These are phyloP conservation scores for Thoreauomyces humboldtii DNA, from an alignment of 192 early-diverging fungal genomes.

Conservation along the genomic window DNA sequence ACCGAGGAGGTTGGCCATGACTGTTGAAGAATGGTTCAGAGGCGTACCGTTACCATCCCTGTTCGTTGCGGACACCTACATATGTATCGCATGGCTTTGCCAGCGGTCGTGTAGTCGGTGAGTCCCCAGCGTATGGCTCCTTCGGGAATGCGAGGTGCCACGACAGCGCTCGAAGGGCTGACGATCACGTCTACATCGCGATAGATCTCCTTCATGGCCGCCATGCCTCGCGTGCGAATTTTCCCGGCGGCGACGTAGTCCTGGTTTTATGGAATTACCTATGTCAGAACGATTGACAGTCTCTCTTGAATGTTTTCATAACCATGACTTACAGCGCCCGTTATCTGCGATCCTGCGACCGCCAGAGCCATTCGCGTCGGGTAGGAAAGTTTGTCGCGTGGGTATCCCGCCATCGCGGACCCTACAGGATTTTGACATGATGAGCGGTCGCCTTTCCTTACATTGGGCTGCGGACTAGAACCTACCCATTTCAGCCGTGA, in stretches of 20 bases:
- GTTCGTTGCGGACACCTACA: constrained; percentile 16
- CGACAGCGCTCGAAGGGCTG: constrained; percentile 58
- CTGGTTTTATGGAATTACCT: too few relatives aligned
- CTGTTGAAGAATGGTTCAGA: neutral
- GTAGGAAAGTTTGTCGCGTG: constrained; percentile 38
- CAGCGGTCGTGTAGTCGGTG: constrained; percentile 49
- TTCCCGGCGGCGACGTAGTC: constrained; percentile 58
- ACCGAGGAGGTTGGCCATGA: constrained; percentile 64
- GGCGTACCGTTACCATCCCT: neutral
- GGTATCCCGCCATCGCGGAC: constrained; percentile 9
- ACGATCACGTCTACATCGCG: constrained; percentile 59
- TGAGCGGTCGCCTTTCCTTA: too few relatives aligned
- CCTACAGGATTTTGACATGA: too few relatives aligned
- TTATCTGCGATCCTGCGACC: constrained; percentile 17
- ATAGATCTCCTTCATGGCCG: constrained; percentile 48
- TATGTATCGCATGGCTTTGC: constrained; percentile 56
- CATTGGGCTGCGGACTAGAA: too few relatives aligned
- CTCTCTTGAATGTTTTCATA: too few relatives aligned
- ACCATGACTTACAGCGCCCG: neutral
- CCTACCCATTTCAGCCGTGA: constrained; percentile 58
- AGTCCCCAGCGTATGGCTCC: constrained; percentile 47
- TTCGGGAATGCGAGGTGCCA: constrained; percentile 51
- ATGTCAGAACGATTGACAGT: too few relatives aligned
- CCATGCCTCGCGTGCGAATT: constrained; percentile 55
- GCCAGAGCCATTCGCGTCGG: constrained; percentile 42